Percentiles rank a stretch among this genome's conserved stretches.
Evolutionary conservation across 1,139 yeast species (phyloP).

Genomic region (Zygoascus meyerae): DNA sequence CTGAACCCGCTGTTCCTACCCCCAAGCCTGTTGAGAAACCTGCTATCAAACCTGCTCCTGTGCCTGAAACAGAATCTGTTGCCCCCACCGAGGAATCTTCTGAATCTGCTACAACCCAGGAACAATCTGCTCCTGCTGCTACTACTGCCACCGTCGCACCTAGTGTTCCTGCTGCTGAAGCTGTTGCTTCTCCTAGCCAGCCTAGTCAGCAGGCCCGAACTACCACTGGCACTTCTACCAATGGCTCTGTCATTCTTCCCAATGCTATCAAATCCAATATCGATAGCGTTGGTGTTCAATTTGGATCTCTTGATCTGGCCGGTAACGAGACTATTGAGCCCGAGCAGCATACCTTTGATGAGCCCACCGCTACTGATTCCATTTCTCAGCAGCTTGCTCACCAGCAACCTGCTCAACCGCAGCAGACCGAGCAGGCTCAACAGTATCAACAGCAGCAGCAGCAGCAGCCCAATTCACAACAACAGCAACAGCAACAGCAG

Average conservation of each 20-base stretch:
- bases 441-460: slow-evolving; percentile 20
- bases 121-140: slow-evolving; percentile 5
- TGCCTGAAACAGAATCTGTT: slow-evolving; percentile 24
- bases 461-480: slow-evolving; percentile 16
- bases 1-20: slow-evolving; percentile 18
- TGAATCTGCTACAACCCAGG: slow-evolving; percentile 16
- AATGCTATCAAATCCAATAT: slow-evolving; percentile 39
- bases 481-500: slow-evolving; percentile 13
- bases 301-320: slow-evolving; percentile 52
- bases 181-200: slow-evolving; percentile 14
- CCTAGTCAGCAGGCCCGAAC: slow-evolving; percentile 7
- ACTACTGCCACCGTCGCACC: slow-evolving; percentile 15
- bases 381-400: slow-evolving; percentile 5
- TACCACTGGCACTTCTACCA: slow-evolving; percentile 8
- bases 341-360: slow-evolving; percentile 14
- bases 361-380: neutral
- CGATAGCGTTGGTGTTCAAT: slow-evolving; percentile 61
- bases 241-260: slow-evolving; percentile 62
- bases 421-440: slow-evolving; percentile 15
- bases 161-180: slow-evolving; percentile 14
- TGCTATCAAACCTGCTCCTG: neutral
- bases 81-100: slow-evolving; percentile 21
- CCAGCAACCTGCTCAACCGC: slow-evolving; percentile 14
- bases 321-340: slow-evolving; percentile 29
- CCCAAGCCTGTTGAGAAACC: slow-evolving; percentile 7